A percentile compares a stretch with the other conserved stretches of the same genome.
Evolutionary conservation across 2,329 filamentous ascomycete genomes (phyloP).

Genomic region (Geosmithia morbida): DNA sequence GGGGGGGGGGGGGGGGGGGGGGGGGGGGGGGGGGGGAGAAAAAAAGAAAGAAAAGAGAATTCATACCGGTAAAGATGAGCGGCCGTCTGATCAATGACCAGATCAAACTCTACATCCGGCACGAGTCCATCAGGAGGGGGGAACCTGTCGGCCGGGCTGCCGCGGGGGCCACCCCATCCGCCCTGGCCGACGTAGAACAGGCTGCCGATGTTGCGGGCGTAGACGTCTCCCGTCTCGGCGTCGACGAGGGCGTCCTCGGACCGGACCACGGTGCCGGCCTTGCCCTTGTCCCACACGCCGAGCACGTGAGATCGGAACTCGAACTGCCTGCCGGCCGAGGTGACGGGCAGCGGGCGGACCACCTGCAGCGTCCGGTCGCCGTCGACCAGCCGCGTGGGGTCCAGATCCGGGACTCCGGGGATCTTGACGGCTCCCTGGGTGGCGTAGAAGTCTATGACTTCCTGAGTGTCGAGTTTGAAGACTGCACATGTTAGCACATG

Average conservation of each 20-base stretch:
- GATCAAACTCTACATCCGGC: background rate
- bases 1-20: no score
- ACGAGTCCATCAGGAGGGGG: background rate
- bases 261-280: constrained; percentile 52
- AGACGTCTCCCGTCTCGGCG: constrained; percentile 43
- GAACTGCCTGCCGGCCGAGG: constrained; percentile 45
- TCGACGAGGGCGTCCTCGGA: constrained; percentile 53
- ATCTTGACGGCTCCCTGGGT: constrained; percentile 37
- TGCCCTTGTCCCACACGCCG: constrained; percentile 62
- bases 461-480: constrained; percentile 52
- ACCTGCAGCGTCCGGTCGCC: constrained; percentile 53
- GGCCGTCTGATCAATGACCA: background rate
- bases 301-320: constrained; percentile 19
- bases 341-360: constrained; percentile 42
- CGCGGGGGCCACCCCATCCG: constrained; percentile 22
- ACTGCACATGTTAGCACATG: constrained; percentile 21
- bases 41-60: no score
- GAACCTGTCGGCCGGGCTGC: background rate
- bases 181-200: constrained; percentile 53
- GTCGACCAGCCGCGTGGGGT: constrained; percentile 48
- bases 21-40: no score
- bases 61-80: constrained; percentile 4
- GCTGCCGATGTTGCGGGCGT: constrained; percentile 42
- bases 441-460: constrained; percentile 58
- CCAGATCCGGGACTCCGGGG: constrained; percentile 51